Percentiles rank a stretch among this genome's conserved stretches.
phyloP scores from a whole-genome alignment of 345 rosid genomes.

The Heritiera littoralis region DNA sequence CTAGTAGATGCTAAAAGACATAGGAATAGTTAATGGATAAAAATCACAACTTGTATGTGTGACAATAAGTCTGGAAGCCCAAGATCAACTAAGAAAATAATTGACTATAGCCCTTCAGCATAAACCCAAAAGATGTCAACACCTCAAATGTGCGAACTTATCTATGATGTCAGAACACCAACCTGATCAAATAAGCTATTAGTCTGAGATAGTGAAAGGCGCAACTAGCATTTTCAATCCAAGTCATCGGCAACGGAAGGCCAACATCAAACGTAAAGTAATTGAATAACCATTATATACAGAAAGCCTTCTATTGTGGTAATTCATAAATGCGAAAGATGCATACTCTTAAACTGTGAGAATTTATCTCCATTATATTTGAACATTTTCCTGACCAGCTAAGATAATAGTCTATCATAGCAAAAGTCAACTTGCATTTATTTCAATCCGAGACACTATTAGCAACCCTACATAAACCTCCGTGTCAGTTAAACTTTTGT shows the following conservation, averaged over 20 bases:
- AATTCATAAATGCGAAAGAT: background rate
- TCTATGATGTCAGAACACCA: background rate
- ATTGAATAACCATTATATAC: background rate
- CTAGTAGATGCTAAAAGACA: too few species aligned
- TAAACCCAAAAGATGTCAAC: background rate
- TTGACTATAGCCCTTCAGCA: background rate
- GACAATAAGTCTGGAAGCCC: background rate
- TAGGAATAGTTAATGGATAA: background rate
- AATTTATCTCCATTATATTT: background rate
- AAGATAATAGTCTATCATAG: background rate
- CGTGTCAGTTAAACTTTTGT: background rate
- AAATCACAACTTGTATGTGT: background rate
- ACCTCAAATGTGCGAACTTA: background rate
- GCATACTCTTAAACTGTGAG: background rate
- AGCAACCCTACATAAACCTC: background rate
- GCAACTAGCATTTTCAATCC: background rate
- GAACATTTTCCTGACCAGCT: background rate
- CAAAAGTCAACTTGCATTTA: conserved; percentile 3
- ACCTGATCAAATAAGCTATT: background rate
- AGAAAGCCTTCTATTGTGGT: background rate
- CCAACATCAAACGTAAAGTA: background rate
- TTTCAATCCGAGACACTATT: background rate
- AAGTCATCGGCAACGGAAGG: background rate
- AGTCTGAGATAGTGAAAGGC: background rate
- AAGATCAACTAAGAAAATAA: background rate